phyloP scores from a whole-genome alignment of 768 basidiomycete genomes.

The Rubroboletus satanas region DNA sequence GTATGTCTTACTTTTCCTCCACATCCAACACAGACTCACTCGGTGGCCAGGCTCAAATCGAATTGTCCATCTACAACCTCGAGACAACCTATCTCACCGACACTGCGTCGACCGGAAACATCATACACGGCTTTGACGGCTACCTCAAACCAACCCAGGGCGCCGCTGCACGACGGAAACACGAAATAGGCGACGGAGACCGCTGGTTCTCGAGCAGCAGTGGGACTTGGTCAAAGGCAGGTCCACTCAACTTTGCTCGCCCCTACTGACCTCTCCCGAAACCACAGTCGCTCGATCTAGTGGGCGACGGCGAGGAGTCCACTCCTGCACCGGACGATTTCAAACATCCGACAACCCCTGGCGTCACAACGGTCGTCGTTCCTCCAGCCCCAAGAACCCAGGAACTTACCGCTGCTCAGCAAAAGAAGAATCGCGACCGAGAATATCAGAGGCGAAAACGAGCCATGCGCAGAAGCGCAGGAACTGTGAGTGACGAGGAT shows the following conservation, averaged over 20 bases:
- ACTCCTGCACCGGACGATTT: slow-evolving; percentile 63
- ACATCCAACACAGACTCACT: neutral
- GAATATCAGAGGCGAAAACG: slow-evolving; percentile 80
- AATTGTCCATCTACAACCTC: slow-evolving; percentile 73
- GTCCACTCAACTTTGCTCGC: slow-evolving; percentile 2
- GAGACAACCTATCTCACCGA: slow-evolving; percentile 76
- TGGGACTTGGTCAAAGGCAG: slow-evolving; percentile 68
- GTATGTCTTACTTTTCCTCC: slow-evolving; percentile 37
- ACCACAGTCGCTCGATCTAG: slow-evolving; percentile 66
- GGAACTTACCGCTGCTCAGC: slow-evolving; percentile 66
- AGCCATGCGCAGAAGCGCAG: slow-evolving; percentile 58
- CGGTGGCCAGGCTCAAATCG: slow-evolving; percentile 60
- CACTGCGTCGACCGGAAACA: slow-evolving; percentile 80
- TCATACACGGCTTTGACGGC: slow-evolving; percentile 82
- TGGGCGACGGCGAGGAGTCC: slow-evolving; percentile 65
- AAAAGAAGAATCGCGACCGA: slow-evolving; percentile 74
- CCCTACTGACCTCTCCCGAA: slow-evolving; percentile 5
- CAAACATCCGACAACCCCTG: slow-evolving; percentile 63
- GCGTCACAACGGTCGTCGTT: slow-evolving; percentile 72
- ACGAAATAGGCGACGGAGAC: slow-evolving; percentile 74
- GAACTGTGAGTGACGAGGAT: slow-evolving; percentile 73
- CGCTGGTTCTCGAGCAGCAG: slow-evolving; percentile 83
- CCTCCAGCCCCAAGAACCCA: slow-evolving; percentile 68
- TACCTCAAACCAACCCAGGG: slow-evolving; percentile 74
- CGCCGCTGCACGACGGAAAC: slow-evolving; percentile 51